phyloP scores from a whole-genome alignment of 768 basidiomycete species.

The Cystofilobasidium macerans region DNA sequence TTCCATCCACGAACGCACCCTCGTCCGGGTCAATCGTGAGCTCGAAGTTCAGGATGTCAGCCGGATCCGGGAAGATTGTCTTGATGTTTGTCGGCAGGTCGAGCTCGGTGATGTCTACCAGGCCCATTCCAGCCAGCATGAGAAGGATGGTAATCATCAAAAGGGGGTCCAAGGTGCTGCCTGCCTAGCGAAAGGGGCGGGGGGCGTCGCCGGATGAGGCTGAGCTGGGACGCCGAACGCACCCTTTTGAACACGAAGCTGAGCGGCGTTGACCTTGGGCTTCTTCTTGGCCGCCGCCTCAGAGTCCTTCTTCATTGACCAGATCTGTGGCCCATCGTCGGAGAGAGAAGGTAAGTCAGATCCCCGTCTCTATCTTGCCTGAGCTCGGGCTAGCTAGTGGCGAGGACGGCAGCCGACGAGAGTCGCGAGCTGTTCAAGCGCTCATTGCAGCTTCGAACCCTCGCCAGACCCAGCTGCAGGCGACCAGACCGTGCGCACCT shows the following conservation, averaged over 20 bases:
- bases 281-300: conserved; percentile 94
- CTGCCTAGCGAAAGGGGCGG: too few species aligned
- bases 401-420: too few species aligned
- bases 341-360: not conserved
- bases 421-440: too few species aligned
- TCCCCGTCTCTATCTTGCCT: too few species aligned
- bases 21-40: conserved; percentile 94
- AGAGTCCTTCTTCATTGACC: conserved; percentile 99
- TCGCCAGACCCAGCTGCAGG: too few species aligned
- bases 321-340: conserved; percentile 53
- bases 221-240: conserved; percentile 22
- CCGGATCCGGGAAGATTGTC: conserved; percentile 82
- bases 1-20: conserved; percentile 49
- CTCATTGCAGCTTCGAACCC: too few species aligned
- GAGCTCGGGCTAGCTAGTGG: too few species aligned
- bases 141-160: not conserved
- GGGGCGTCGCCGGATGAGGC: not conserved
- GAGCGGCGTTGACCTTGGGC: conserved; percentile 96
- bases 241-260: conserved; percentile 99
- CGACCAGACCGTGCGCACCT: too few species aligned
- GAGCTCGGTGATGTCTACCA: conserved; percentile 82
- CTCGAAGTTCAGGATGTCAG: conserved; percentile 90
- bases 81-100: conserved; percentile 94
- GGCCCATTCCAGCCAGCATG: not conserved
- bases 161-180: not conserved